A percentile compares a stretch with the other conserved stretches of the same genome.
Conservation (phyloP, 2,329 filamentous ascomycete species). For the Lecanosticta acicola region DNA sequence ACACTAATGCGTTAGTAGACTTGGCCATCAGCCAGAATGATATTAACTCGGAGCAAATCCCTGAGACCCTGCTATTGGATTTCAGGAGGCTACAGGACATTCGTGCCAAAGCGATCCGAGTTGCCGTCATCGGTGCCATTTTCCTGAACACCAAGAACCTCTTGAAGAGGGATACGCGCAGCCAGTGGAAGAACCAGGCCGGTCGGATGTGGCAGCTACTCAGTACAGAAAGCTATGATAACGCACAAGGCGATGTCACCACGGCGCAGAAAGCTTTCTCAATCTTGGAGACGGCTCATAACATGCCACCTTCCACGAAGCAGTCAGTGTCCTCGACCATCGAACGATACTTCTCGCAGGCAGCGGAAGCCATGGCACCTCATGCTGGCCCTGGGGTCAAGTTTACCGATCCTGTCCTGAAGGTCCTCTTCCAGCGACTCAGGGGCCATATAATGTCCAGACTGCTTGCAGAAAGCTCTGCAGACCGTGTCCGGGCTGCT, state of each 20-base stretch:
- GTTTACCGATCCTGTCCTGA: slow-evolving; percentile 58
- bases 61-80: slow-evolving; percentile 71
- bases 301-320: slow-evolving; percentile 45
- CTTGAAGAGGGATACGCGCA: slow-evolving; percentile 72
- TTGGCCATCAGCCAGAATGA: slow-evolving; percentile 63
- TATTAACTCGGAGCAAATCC: slow-evolving; percentile 50
- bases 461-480: slow-evolving; percentile 60
- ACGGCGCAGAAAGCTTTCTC: slow-evolving; percentile 41
- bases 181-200: slow-evolving; percentile 70
- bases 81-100: slow-evolving; percentile 55
- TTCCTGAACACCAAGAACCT: slow-evolving; percentile 77
- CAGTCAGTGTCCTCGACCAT: slow-evolving; percentile 41
- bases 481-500: slow-evolving; percentile 64
- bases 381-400: slow-evolving; percentile 23
- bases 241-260: slow-evolving; percentile 17
- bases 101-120: slow-evolving; percentile 54
- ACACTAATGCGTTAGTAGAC: slow-evolving; percentile 69
- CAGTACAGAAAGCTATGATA: slow-evolving; percentile 52
- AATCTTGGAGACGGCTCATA: slow-evolving; percentile 45
- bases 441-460: slow-evolving; percentile 61
- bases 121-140: slow-evolving; percentile 68
- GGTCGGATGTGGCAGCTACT: slow-evolving; percentile 65
- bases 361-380: slow-evolving; percentile 30
- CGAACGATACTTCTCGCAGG: slow-evolving; percentile 49
- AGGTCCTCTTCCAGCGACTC: slow-evolving; percentile 62